phyloP scores from a whole-genome alignment of 768 basidiomycete genomes.

The Lactarius evosmus region DNA sequence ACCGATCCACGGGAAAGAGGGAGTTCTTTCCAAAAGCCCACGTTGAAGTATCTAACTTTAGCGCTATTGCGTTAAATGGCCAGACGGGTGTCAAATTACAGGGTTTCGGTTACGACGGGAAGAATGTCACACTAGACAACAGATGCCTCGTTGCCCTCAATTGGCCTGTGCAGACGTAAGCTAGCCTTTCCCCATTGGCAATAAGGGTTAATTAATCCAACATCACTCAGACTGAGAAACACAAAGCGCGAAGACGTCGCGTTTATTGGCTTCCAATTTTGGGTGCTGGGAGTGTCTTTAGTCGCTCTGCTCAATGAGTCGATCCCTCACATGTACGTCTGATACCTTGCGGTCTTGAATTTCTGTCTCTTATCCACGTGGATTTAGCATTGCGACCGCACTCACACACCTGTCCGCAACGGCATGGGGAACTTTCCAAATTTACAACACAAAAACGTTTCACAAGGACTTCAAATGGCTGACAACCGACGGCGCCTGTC shows the following conservation, averaged over 20 bases:
- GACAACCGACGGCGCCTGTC: conserved; percentile 65
- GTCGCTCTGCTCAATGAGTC: conserved; percentile 74
- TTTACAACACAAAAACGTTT: conserved; percentile 57
- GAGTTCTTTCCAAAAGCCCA: not conserved
- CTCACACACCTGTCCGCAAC: conserved; percentile 72
- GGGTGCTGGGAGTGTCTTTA: conserved; percentile 75
- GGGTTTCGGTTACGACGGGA: conserved; percentile 37
- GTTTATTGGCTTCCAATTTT: conserved; percentile 75
- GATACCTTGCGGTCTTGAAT: not conserved
- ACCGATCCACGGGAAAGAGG: not conserved
- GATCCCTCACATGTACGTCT: conserved; percentile 62
- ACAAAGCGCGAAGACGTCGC: conserved; percentile 76
- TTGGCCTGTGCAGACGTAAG: conserved; percentile 69
- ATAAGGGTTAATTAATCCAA: conserved; percentile 17
- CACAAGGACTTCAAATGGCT: conserved; percentile 51
- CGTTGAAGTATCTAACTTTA: not conserved
- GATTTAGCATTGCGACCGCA: conserved; percentile 53
- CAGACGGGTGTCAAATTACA: conserved; percentile 33
- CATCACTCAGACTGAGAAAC: conserved; percentile 51
- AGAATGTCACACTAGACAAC: conserved; percentile 40
- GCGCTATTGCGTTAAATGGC: conserved; percentile 18
- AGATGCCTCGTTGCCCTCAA: conserved; percentile 60
- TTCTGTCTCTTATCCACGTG: conserved; percentile 1
- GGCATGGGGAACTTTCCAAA: conserved; percentile 68
- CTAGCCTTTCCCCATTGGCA: not conserved